Conservation (phyloP, 2,329 filamentous ascomycete genomes). For the Mollisiaceae sp. region DNA sequence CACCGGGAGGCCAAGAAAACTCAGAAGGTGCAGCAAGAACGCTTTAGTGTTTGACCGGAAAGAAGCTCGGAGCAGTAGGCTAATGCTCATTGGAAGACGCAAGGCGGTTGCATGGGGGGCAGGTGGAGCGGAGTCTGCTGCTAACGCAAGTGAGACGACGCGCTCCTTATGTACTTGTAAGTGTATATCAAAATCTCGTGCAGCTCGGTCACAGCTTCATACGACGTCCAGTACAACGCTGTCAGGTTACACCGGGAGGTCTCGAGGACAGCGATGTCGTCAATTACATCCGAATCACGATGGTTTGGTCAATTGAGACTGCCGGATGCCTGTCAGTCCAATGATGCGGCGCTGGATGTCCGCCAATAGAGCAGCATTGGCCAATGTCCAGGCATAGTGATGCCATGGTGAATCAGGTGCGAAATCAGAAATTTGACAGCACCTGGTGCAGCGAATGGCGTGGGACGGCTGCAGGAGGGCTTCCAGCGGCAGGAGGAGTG, state of each 20-base stretch:
- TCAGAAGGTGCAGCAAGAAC: slow-evolving; percentile 8
- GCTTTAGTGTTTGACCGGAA: slow-evolving; percentile 2
- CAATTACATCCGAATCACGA: background rate
- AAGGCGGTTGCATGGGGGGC: background rate
- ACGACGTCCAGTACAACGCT: too few species aligned
- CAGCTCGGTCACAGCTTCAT: background rate
- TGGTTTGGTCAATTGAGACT: background rate
- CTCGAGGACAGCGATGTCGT: background rate
- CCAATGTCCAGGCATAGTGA: slow-evolving; percentile 7
- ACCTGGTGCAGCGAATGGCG: slow-evolving; percentile 25
- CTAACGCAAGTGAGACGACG: background rate
- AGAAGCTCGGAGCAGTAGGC: background rate
- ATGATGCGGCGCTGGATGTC: background rate
- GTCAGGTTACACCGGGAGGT: background rate
- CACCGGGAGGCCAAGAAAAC: slow-evolving; percentile 20
- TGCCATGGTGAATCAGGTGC: slow-evolving; percentile 23
- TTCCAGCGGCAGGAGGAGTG: background rate
- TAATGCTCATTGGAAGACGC: slow-evolving; percentile 1
- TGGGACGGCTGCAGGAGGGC: slow-evolving; percentile 16
- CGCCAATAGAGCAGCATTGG: background rate
- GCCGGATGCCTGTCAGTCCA: background rate
- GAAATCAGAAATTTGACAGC: slow-evolving; percentile 21
- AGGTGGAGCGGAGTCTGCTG: background rate
- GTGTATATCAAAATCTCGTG: slow-evolving; percentile 1
- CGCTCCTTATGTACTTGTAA: background rate